Evolutionary conservation across 2,329 filamentous ascomycete species (phyloP).

Genomic region (Nigrospora sphaerica): DNA sequence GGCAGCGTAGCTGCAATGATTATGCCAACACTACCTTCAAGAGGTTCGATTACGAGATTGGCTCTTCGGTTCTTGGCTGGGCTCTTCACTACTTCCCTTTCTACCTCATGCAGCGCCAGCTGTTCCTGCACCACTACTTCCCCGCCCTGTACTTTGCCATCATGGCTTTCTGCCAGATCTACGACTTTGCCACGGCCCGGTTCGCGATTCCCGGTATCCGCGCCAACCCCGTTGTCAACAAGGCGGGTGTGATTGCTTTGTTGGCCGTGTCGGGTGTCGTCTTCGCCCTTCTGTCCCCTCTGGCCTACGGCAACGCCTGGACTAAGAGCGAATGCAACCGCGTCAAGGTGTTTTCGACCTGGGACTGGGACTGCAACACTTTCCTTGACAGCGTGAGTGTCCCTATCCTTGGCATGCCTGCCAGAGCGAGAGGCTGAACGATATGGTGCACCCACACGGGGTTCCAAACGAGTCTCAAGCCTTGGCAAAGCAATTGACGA

Average conservation of each 20-base stretch:
- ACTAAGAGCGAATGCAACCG: conserved; percentile 80
- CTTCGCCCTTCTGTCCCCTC: conserved; percentile 79
- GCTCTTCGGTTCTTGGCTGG: conserved; percentile 86
- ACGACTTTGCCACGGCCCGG: conserved; percentile 76
- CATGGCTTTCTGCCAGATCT: conserved; percentile 79
- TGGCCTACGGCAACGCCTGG: conserved; percentile 92
- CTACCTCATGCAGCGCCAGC: conserved; percentile 94
- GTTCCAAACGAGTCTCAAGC: too few species aligned
- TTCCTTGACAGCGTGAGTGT: conserved; percentile 80
- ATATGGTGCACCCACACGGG: too few species aligned
- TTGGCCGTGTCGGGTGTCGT: conserved; percentile 66
- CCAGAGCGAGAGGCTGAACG: conserved; percentile 20
- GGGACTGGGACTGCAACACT: conserved; percentile 98
- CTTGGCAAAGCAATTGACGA: too few species aligned
- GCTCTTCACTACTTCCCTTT: conserved; percentile 99
- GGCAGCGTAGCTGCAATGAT: conserved; percentile 89
- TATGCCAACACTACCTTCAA: conserved; percentile 80
- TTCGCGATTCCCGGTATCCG: conserved; percentile 61
- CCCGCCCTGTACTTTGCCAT: conserved; percentile 94
- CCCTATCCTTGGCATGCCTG: conserved; percentile 26
- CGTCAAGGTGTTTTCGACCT: conserved; percentile 79
- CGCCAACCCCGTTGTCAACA: conserved; percentile 66
- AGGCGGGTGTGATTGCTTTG: conserved; percentile 65
- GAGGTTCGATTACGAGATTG: conserved; percentile 96
- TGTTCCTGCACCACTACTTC: conserved; percentile 98